Percentiles rank a stretch among this genome's conserved stretches.
Evolutionary conservation across 192 early-diverging fungal genomes (phyloP).

Genomic region (Podila epicladia): DNA sequence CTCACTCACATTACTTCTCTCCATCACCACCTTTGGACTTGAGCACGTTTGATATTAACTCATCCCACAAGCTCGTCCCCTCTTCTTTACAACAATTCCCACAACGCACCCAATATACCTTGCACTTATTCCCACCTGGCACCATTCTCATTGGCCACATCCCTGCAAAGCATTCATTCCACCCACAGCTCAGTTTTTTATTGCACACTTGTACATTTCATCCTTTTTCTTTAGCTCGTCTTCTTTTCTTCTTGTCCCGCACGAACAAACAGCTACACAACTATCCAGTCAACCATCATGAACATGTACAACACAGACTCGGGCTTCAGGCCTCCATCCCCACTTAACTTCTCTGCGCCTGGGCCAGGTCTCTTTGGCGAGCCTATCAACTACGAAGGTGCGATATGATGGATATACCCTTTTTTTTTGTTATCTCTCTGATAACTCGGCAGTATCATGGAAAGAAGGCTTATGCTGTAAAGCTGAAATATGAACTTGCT

Average conservation of each 20-base stretch:
- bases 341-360: conserved; percentile 19
- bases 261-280: not conserved
- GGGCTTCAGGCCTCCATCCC: conserved; percentile 46
- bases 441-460: no score
- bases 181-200: no score
- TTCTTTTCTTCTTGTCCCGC: no score
- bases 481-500: not conserved
- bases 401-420: not conserved
- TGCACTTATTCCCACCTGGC: not conserved
- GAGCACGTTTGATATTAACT: no score
- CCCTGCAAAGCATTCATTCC: not conserved
- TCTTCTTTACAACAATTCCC: not conserved
- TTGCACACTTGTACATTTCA: no score
- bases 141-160: not conserved
- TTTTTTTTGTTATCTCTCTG: not conserved
- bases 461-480: not conserved
- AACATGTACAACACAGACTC: conserved; percentile 52
- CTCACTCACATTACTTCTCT: not conserved
- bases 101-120: not conserved
- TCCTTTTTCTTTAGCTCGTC: no score
- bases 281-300: conserved; percentile 7
- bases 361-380: conserved; percentile 43
- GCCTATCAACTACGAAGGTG: conserved; percentile 26
- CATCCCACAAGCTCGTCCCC: not conserved
- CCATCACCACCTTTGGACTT: not conserved